Evolutionary conservation across 1,139 yeast species (phyloP).

Genomic region (Eremothecium sinecaudum): DNA sequence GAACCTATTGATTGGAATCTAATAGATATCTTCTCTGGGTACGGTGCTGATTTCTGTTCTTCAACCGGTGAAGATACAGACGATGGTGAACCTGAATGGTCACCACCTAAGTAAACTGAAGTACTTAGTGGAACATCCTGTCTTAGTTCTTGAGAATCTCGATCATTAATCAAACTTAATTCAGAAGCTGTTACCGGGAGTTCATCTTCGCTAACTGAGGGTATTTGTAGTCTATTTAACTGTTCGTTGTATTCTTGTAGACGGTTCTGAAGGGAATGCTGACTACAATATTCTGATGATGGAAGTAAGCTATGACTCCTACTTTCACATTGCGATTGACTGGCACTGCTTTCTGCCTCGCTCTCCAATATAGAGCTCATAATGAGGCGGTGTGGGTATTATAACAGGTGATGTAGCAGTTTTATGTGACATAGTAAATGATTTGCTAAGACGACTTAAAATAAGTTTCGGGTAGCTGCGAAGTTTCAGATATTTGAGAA

Average conservation of each 20-base stretch:
- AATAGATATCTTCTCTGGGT: slow-evolving; percentile 19
- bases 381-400: no score
- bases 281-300: slow-evolving; percentile 1
- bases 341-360: slow-evolving; percentile 3
- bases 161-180: background rate
- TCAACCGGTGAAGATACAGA: slow-evolving; percentile 5
- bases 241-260: slow-evolving; percentile 3
- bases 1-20: slow-evolving; percentile 30
- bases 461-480: no score
- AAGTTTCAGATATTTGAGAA: no score
- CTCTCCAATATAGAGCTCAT: slow-evolving; percentile 4
- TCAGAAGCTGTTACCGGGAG: background rate
- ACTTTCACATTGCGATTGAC: slow-evolving; percentile 3
- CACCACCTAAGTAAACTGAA: slow-evolving; percentile 2
- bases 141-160: slow-evolving; percentile 1
- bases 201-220: slow-evolving; percentile 1
- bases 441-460: no score
- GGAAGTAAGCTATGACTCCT: background rate
- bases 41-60: slow-evolving; percentile 2
- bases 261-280: slow-evolving; percentile 3
- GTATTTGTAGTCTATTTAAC: slow-evolving; percentile 1
- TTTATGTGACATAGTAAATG: no score
- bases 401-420: no score
- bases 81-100: background rate
- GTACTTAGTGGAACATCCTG: slow-evolving; percentile 2